Conservation (phyloP, 352 stramenopile species). For the Phytopythium litorale region DNA sequence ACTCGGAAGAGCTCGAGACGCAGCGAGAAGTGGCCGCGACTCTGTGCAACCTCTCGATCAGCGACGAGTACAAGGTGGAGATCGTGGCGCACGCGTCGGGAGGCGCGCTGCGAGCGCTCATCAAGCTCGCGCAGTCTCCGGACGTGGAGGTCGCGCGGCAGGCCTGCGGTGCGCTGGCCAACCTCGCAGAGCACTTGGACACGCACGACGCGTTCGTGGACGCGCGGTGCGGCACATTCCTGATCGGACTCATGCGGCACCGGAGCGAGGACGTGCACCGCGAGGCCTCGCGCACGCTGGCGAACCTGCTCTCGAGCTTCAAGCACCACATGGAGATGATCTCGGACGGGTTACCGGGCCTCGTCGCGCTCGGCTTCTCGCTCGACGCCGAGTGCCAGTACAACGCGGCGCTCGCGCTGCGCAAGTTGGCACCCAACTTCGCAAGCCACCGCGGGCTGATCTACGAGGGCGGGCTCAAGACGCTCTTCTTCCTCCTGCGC, state of each 20-base stretch:
- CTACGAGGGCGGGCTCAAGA: conserved; percentile 87
- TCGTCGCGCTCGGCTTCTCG: conserved; percentile 89
- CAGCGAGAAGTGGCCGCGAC: conserved; percentile 93
- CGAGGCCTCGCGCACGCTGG: conserved; percentile 90
- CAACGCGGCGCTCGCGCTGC: conserved; percentile 91
- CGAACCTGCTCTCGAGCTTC: conserved; percentile 94
- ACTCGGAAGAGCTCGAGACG: conserved; percentile 91
- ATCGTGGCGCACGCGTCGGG: conserved; percentile 63
- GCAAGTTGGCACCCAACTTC: conserved; percentile 93
- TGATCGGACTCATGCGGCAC: conserved; percentile 83
- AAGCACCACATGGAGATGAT: conserved; percentile 92
- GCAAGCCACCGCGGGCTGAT: conserved; percentile 86
- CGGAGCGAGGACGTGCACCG: conserved; percentile 90
- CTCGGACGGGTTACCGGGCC: conserved; percentile 80
- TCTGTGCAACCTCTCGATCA: conserved; percentile 93
- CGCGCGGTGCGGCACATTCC: conserved; percentile 59
- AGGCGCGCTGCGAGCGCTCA: conserved; percentile 70
- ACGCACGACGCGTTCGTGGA: conserved; percentile 90
- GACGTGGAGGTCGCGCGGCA: conserved; percentile 92
- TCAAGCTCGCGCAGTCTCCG: conserved; percentile 83
- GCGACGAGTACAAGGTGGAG: conserved; percentile 89
- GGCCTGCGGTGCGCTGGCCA: conserved; percentile 90
- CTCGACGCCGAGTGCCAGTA: conserved; percentile 94
- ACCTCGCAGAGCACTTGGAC: conserved; percentile 93
- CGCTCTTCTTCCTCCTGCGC: conserved; percentile 90